These are phyloP conservation scores for Mercurialis annua DNA, from an alignment of 345 rosid species.

Conservation along the genomic window DNA sequence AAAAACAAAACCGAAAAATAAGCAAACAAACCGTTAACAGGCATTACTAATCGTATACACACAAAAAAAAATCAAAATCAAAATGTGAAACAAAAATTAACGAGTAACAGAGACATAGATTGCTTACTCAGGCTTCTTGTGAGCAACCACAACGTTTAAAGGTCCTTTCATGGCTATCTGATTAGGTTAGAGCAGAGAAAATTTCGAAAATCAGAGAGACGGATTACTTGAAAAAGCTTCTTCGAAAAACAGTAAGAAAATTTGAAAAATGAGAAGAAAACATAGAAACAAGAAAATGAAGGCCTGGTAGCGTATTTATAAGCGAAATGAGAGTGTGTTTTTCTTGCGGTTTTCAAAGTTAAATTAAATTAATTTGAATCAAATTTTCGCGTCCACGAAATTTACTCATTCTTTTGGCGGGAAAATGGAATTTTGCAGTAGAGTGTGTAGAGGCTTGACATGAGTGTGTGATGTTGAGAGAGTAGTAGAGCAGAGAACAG, in stretches of 20 bases:
- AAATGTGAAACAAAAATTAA: not conserved
- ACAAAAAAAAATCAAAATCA: not conserved
- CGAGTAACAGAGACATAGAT: not conserved
- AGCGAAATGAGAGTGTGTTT: not conserved
- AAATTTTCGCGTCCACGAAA: not conserved
- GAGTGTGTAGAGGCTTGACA: no score
- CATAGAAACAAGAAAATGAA: not conserved
- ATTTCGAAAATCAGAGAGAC: slow-evolving; percentile 8
- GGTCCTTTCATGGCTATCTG: slow-evolving; percentile 36
- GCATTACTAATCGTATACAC: no score
- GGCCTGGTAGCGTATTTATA: not conserved
- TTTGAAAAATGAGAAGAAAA: no score
- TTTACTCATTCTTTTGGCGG: not conserved
- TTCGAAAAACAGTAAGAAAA: not conserved
- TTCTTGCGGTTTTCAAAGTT: not conserved
- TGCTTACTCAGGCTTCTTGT: slow-evolving; percentile 28
- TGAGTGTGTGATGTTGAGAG: no score
- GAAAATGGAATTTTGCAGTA: not conserved
- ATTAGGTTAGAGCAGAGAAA: no score
- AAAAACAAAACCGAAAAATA: no score
- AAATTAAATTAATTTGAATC: not conserved
- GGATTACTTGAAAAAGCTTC: not conserved
- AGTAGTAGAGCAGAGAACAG: not conserved
- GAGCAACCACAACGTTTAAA: slow-evolving; percentile 25
- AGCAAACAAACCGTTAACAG: no score